Percentiles rank a stretch among this genome's conserved stretches.
phyloP scores from a whole-genome alignment of 371 early-diverging fungal genomes.

The Umbelopsis sp. region DNA sequence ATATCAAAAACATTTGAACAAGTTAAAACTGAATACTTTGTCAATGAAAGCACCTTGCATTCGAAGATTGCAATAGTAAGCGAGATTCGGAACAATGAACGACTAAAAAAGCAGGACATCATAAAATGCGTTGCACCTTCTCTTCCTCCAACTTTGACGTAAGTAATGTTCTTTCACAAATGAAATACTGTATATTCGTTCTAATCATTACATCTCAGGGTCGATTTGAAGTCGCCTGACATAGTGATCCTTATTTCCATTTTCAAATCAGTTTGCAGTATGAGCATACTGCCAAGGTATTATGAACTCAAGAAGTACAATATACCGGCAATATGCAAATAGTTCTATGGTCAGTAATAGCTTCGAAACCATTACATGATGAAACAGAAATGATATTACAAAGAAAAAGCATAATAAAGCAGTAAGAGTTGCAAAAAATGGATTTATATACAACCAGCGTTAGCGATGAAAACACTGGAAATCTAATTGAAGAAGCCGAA shows the following conservation, averaged over 20 bases:
- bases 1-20: constrained; percentile 42
- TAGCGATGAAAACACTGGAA: neutral
- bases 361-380: no score
- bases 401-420: no score
- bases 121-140: constrained; percentile 45
- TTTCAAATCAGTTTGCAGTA: constrained; percentile 61
- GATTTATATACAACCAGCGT: neutral
- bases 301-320: constrained; percentile 55
- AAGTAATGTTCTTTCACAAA: constrained; percentile 11
- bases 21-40: constrained; percentile 28
- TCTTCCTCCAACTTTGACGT: constrained; percentile 47
- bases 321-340: constrained; percentile 1
- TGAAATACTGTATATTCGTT: neutral
- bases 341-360: no score
- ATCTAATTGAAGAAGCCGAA: neutral
- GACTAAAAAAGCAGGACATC: constrained; percentile 43
- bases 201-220: constrained; percentile 22
- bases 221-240: constrained; percentile 51
- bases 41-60: constrained; percentile 17
- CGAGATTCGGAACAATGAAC: constrained; percentile 50
- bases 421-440: neutral
- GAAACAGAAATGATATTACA: no score
- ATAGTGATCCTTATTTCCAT: constrained; percentile 51
- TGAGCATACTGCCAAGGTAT: constrained; percentile 46
- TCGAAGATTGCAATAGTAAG: constrained; percentile 50